Percentiles rank a stretch among this genome's conserved stretches.
phyloP scores from a whole-genome alignment of 2,329 filamentous ascomycete genomes.

The Xylariaceae sp. region DNA sequence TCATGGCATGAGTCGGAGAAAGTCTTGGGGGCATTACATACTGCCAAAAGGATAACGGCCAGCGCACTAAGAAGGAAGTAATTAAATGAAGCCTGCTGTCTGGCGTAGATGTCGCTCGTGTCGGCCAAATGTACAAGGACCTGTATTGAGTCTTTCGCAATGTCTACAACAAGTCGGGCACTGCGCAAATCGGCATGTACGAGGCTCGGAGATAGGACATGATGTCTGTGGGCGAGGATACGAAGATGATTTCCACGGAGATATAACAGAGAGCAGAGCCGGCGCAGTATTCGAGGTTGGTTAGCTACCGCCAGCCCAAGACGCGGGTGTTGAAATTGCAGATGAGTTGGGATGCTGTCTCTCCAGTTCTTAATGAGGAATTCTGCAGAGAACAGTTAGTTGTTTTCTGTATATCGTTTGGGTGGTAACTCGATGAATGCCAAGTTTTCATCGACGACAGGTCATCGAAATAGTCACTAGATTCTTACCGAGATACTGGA shows the following conservation, averaged over 20 bases:
- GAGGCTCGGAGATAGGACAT: constrained; percentile 2
- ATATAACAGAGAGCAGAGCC: not conserved
- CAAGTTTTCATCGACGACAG: not conserved
- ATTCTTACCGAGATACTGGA: constrained; percentile 9
- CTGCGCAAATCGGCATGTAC: not conserved
- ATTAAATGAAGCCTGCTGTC: constrained; percentile 7
- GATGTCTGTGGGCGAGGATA: not conserved
- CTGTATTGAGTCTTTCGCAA: constrained; percentile 6
- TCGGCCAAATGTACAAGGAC: constrained; percentile 9
- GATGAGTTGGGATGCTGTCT: not conserved
- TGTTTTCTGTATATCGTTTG: not conserved
- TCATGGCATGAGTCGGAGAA: constrained; percentile 4
- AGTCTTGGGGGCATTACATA: constrained; percentile 7
- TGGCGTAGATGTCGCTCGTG: constrained; percentile 5
- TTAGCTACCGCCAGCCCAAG: not conserved
- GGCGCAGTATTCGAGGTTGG: not conserved
- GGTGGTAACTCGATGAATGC: not conserved
- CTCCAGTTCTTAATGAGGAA: constrained; percentile 1
- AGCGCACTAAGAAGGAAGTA: constrained; percentile 8
- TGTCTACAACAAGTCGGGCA: not conserved
- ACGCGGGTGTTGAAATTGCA: not conserved
- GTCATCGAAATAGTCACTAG: not conserved
- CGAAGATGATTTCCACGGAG: constrained; percentile 3
- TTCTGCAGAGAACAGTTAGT: not conserved
- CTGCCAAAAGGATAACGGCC: constrained; percentile 6